Evolutionary conservation across 2,329 filamentous ascomycete genomes (phyloP).

Genomic region (Phaeophleospora eucalypticola): DNA sequence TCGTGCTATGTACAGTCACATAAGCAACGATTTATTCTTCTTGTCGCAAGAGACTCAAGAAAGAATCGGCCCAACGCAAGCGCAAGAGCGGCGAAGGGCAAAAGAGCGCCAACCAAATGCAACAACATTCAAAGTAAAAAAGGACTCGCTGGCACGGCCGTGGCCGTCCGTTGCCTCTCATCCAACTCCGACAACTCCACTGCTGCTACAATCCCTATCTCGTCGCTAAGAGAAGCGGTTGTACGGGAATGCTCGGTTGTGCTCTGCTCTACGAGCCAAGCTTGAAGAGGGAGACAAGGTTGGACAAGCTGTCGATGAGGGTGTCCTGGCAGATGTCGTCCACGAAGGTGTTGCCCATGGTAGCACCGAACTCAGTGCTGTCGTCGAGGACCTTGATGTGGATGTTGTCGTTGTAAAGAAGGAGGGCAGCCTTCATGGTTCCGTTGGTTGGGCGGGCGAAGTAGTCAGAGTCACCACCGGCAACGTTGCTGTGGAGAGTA

Average conservation of each 20-base stretch:
- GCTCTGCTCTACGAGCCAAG: slow-evolving; percentile 15
- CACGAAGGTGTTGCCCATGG: slow-evolving; percentile 34
- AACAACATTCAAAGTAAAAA: neutral
- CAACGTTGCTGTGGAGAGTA: slow-evolving; percentile 61
- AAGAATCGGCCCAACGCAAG: neutral
- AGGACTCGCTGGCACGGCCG: neutral
- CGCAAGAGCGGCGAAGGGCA: neutral
- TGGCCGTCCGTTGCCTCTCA: neutral
- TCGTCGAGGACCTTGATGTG: slow-evolving; percentile 52
- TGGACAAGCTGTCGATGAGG: slow-evolving; percentile 25
- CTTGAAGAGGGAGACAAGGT: slow-evolving; percentile 38
- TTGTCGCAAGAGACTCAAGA: no score
- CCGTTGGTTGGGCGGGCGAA: slow-evolving; percentile 60
- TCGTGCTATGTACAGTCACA: slow-evolving; percentile 6
- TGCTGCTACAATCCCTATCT: slow-evolving; percentile 2
- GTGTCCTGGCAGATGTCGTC: slow-evolving; percentile 33
- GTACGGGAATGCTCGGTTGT: neutral
- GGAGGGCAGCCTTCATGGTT: slow-evolving; percentile 61
- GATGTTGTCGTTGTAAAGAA: slow-evolving; percentile 55
- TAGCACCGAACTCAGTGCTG: slow-evolving; percentile 35
- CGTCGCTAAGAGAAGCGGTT: neutral
- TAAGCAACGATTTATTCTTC: neutral
- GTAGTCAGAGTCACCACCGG: slow-evolving; percentile 66
- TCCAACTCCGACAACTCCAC: slow-evolving; percentile 3
- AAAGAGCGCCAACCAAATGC: neutral